Evolutionary conservation across 2,329 filamentous ascomycete species (phyloP).

Genomic region (Exophiala dermatitidis): DNA sequence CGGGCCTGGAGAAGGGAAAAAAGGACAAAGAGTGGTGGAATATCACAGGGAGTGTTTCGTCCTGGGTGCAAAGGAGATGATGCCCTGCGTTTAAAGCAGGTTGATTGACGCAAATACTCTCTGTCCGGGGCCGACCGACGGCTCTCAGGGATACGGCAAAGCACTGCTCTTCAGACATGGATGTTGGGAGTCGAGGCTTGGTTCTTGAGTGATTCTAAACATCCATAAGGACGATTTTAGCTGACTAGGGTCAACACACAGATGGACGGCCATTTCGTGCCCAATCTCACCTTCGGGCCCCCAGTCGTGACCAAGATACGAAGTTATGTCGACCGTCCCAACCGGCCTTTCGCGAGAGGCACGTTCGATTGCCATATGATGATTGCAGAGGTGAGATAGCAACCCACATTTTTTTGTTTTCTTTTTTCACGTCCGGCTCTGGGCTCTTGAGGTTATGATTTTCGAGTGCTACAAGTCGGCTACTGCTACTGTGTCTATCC

Average conservation of each 20-base stretch:
- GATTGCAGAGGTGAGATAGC: conserved; percentile 74
- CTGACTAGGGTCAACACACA: neutral
- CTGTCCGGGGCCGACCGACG: neutral
- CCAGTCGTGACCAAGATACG: conserved; percentile 94
- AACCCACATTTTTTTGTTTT: neutral
- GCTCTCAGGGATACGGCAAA: no score
- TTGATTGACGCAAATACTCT: neutral
- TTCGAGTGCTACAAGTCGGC: no score
- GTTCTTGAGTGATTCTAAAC: no score
- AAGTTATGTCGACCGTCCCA: conserved; percentile 70
- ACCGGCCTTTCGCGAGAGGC: conserved; percentile 63
- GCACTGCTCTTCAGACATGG: no score
- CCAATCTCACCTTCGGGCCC: conserved; percentile 94
- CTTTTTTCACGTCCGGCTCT: neutral
- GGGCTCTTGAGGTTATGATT: no score
- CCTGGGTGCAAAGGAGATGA: no score
- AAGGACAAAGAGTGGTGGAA: no score
- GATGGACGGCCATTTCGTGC: conserved; percentile 98
- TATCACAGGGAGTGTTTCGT: no score
- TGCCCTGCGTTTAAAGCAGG: no score
- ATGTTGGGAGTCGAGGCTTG: no score
- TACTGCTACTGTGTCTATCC: no score
- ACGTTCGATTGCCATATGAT: conserved; percentile 99
- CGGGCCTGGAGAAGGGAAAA: no score
- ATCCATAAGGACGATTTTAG: neutral